Conservation (phyloP, 352 stramenopile species). For the Phytophthora hibernalis region DNA sequence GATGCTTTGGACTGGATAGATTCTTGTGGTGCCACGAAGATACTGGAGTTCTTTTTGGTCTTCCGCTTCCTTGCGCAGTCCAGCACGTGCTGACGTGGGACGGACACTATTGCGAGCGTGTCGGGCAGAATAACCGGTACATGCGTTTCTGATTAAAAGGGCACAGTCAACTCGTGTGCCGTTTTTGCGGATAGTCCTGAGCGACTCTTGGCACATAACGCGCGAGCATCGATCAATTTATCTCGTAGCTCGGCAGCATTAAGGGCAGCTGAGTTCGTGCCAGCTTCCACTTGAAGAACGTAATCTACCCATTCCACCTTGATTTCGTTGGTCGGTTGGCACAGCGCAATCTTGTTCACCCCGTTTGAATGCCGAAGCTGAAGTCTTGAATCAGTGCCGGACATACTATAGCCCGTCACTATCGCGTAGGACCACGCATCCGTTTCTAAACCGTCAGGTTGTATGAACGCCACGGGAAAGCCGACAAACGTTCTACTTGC, state of each 20-base stretch:
- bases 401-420: conserved; percentile 7
- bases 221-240: not conserved
- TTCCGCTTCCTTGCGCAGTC: not conserved
- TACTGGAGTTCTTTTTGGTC: not conserved
- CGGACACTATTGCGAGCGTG: not conserved
- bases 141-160: not conserved
- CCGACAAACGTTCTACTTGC: not conserved
- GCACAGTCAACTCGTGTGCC: not conserved
- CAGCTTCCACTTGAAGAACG: not conserved
- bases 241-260: not conserved
- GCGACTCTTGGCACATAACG: not conserved
- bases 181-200: not conserved
- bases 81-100: not conserved
- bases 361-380: not conserved
- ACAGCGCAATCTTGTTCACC: not conserved
- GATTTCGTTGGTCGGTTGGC: not conserved
- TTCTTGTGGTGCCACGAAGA: not conserved
- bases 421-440: conserved; percentile 1
- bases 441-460: not conserved
- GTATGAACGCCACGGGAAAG: not conserved
- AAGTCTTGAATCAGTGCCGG: not conserved
- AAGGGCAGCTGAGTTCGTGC: not conserved
- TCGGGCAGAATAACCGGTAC: not conserved
- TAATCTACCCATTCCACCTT: conserved; percentile 8
- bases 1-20: not conserved